Percentiles rank a stretch among this genome's conserved stretches.
Conservation (phyloP, 441 rosid species). For the Adansonia rubrostipa region DNA sequence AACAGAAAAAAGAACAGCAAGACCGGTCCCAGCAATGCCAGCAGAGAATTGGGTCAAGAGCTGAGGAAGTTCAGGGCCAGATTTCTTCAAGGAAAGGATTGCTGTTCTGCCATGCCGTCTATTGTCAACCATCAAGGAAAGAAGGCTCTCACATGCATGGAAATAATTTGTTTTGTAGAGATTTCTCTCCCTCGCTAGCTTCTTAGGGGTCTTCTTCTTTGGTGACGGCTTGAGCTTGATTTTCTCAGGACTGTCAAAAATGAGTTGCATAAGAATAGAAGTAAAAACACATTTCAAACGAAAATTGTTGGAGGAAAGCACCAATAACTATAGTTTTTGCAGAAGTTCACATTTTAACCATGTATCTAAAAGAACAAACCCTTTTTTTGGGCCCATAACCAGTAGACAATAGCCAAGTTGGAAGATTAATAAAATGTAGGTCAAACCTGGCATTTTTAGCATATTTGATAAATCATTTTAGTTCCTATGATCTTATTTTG, state of each 20-base stretch:
- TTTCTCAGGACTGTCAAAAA: slow-evolving; percentile 58
- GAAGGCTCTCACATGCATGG: slow-evolving; percentile 24
- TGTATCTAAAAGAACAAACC: background rate
- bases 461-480: background rate
- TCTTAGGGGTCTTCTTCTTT: slow-evolving; percentile 59
- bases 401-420: background rate
- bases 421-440: background rate
- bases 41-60: slow-evolving; percentile 79
- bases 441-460: background rate
- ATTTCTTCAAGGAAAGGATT: slow-evolving; percentile 11
- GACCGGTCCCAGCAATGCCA: slow-evolving; percentile 83
- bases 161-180: slow-evolving; percentile 70
- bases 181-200: slow-evolving; percentile 53
- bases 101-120: no score
- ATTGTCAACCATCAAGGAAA: no score
- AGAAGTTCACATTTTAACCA: background rate
- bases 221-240: slow-evolving; percentile 58
- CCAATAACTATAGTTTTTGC: background rate
- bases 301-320: background rate
- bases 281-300: slow-evolving; percentile 13
- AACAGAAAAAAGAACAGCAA: slow-evolving; percentile 81
- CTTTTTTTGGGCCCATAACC: background rate
- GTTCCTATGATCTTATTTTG: background rate
- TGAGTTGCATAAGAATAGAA: background rate
- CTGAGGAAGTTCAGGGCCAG: slow-evolving; percentile 79